Base-by-base conservation (phyloP, 75 land plant genomes). In the Cupressus sempervirens region DNA sequence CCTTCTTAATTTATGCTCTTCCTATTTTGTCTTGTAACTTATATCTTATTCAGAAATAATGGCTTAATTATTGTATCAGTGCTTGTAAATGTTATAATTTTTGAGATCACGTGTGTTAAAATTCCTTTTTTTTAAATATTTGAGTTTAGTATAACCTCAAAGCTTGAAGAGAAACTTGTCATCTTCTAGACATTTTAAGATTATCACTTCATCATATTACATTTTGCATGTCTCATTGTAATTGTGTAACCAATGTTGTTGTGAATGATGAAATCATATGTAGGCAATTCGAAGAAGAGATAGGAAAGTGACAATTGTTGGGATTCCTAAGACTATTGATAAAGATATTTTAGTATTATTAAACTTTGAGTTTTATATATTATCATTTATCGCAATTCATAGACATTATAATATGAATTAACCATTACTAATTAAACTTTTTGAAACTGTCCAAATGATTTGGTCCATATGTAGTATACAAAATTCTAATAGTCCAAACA, bases 261-360 rank as follows among this genome's bases (percentile, higher is more conserved):
- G 34, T 80, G 40, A 43, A 14, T 43, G 23, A 53, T 82, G 23
- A 56, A 7, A 48, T 62, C 15, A 72, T 72, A 67, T 74, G 80
- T 83, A 91, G 88, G 94, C 92, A 83, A 80, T 92, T 73, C 56
- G 58, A 87, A 92, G 87, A 85, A 85, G 94, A 13, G 92, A 92
- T 73, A 52, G 90, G 53, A 93, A 90, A 80, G 94, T 93, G 80
- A 72, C 89, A 20, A 87, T 93, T 86, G 94, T 83, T 50, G 91
- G 91, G 50, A 89, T 90, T 83, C 91, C 91, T 12, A 90, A 90
- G 86, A 90, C 91, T 26, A 87, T 93, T 45, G 94, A 93, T 68
- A 93, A 93, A 83, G 95, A 93, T 81, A 88, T 91, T 26, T 87
- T 84, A 80, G 92, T 91, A 89, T 81, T 82, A 29, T 14, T 3